phyloP scores from a whole-genome alignment of 2,329 filamentous ascomycete species.

The Elsinoe perseae region DNA sequence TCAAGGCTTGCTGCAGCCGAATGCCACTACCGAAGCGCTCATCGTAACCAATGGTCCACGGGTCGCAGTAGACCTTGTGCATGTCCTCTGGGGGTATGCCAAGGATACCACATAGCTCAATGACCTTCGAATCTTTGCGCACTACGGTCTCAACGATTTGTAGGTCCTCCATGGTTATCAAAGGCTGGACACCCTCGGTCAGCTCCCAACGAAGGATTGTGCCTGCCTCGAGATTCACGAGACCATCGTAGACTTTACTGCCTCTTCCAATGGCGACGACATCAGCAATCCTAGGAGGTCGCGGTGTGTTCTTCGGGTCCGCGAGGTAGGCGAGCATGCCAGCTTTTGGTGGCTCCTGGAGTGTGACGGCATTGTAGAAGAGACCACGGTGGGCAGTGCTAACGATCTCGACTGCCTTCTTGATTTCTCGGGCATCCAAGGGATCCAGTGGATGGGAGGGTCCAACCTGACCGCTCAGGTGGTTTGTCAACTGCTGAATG shows the following conservation, averaged over 20 bases:
- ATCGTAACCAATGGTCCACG: conserved; percentile 93
- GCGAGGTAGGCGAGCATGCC: conserved; percentile 75
- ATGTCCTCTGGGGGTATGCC: conserved; percentile 77
- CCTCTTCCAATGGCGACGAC: conserved; percentile 72
- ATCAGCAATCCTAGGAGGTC: conserved; percentile 68
- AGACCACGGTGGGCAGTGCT: conserved; percentile 62
- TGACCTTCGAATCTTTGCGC: conserved; percentile 73
- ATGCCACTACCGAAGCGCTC: conserved; percentile 73
- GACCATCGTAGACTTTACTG: conserved; percentile 73
- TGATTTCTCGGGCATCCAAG: conserved; percentile 64
- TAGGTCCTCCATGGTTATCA: conserved; percentile 89
- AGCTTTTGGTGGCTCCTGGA: conserved; percentile 77
- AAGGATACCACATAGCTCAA: conserved; percentile 78
- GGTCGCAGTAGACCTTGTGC: conserved; percentile 94
- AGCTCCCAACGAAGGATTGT: conserved; percentile 68
- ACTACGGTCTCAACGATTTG: conserved; percentile 68
- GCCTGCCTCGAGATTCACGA: conserved; percentile 62
- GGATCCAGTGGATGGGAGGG: conserved; percentile 70
- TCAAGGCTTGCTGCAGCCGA: conserved; percentile 82
- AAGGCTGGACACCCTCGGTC: conserved; percentile 69
- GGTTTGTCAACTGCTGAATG: conserved; percentile 55
- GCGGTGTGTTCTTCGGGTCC: conserved; percentile 51
- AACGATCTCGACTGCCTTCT: conserved; percentile 59
- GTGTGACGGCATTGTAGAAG: conserved; percentile 77
- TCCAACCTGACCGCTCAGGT: conserved; percentile 49